A percentile compares a stretch with the other conserved stretches of the same genome.
phyloP scores from a whole-genome alignment of 2,329 filamentous ascomycete species.

The Dendryphion nanum region DNA sequence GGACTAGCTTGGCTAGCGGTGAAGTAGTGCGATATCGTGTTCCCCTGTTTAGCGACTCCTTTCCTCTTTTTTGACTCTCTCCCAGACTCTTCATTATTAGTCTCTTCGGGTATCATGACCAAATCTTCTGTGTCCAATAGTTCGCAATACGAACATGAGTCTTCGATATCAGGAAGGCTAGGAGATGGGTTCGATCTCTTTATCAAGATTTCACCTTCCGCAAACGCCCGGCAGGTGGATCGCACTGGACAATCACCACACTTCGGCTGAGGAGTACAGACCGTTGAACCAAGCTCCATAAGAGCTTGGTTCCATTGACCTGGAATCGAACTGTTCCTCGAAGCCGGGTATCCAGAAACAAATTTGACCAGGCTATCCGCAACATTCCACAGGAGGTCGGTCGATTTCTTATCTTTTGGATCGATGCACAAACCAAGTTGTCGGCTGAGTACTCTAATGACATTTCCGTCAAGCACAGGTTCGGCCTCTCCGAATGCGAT shows the following conservation, averaged over 20 bases:
- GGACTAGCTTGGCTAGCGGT: constrained; percentile 15
- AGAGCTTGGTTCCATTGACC: constrained; percentile 64
- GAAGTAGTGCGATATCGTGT: constrained; percentile 33
- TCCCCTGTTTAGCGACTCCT: constrained; percentile 11
- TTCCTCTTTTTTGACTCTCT: constrained; percentile 23
- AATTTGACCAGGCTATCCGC: constrained; percentile 56
- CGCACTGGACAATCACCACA: constrained; percentile 45
- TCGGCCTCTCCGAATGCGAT: constrained; percentile 61
- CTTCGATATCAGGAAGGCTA: constrained; percentile 26
- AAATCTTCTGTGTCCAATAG: constrained; percentile 31
- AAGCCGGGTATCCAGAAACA: constrained; percentile 40
- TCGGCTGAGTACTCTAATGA: constrained; percentile 59
- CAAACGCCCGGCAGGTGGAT: constrained; percentile 30
- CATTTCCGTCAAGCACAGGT: constrained; percentile 65
- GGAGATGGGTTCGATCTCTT: constrained; percentile 9
- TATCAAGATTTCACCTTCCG: constrained; percentile 26
- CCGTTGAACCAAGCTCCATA: constrained; percentile 64
- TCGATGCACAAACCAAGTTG: constrained; percentile 59
- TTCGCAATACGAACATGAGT: constrained; percentile 29
- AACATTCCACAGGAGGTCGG: constrained; percentile 58
- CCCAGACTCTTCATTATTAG: constrained; percentile 12
- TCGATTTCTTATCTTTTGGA: constrained; percentile 55
- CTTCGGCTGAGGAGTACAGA: constrained; percentile 60
- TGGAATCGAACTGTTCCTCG: constrained; percentile 49
- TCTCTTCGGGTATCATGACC: constrained; percentile 15